Conservation (phyloP, 208 protist species). For the Wallacemonas sp. region DNA sequence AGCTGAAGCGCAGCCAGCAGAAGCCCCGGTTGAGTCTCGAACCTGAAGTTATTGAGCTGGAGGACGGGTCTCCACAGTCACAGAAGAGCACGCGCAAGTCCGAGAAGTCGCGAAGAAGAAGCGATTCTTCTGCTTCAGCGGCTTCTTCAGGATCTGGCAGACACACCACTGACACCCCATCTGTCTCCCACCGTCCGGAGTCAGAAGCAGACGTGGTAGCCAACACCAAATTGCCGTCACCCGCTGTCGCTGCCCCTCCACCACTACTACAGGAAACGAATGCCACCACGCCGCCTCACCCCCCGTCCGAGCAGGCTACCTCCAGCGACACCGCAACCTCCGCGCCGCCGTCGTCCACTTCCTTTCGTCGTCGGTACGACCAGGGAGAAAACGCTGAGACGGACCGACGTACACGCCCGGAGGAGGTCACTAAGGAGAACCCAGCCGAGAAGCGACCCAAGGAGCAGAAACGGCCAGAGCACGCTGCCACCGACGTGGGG, state of each 20-base stretch:
- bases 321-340: neutral
- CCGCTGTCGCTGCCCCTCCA: too few relatives aligned
- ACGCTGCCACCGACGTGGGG: neutral
- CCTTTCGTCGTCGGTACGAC: neutral
- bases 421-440: neutral
- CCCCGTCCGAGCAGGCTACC: neutral
- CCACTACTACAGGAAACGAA: neutral
- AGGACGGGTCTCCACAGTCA: neutral
- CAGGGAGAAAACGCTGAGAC: neutral
- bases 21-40: constrained; percentile 2
- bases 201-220: too few relatives aligned
- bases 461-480: neutral
- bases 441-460: constrained; percentile 1
- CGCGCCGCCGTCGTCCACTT: neutral
- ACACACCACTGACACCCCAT: neutral
- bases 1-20: neutral
- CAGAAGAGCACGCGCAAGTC: neutral
- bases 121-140: neutral
- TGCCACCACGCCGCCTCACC: neutral
- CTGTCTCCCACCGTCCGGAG: too few relatives aligned
- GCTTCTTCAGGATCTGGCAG: neutral
- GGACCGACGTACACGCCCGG: neutral
- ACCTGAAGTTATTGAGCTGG: neutral
- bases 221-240: too few relatives aligned
- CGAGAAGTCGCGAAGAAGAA: neutral